Evolutionary conservation across 768 basidiomycete species (phyloP).

Genomic region (Trametes villosa): DNA sequence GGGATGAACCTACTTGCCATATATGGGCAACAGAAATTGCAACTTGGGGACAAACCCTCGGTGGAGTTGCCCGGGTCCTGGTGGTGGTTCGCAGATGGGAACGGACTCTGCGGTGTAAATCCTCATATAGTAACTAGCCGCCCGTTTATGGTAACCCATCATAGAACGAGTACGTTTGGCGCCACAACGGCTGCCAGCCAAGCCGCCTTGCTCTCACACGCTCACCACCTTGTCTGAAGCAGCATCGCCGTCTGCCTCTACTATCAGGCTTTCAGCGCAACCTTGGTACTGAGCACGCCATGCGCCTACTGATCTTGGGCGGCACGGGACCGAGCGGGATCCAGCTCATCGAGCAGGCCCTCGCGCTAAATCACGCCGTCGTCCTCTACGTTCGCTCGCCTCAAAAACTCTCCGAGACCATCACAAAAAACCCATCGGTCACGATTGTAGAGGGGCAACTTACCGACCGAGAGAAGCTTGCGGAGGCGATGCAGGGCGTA

Average conservation of each 20-base stretch:
- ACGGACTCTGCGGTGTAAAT: not conserved
- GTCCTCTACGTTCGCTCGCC: conserved; percentile 69
- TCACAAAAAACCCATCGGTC: conserved; percentile 49
- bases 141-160: not conserved
- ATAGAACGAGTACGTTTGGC: not conserved
- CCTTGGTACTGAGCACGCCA: conserved; percentile 22
- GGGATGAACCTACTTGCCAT: too few relatives aligned
- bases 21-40: too few relatives aligned
- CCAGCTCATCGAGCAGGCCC: conserved; percentile 58
- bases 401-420: conserved; percentile 59
- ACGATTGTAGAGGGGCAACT: conserved; percentile 60
- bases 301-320: conserved; percentile 70
- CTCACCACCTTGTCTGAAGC: too few relatives aligned
- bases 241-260: too few relatives aligned
- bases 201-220: too few relatives aligned
- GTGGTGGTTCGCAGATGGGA: not conserved
- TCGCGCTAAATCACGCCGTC: conserved; percentile 49
- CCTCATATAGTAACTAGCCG: not conserved
- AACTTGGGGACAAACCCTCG: too few relatives aligned
- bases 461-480: conserved; percentile 52
- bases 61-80: too few relatives aligned
- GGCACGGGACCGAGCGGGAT: conserved; percentile 67
- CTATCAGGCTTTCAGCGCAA: too few relatives aligned
- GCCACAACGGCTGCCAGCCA: too few relatives aligned
- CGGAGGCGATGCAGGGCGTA: conserved; percentile 57